Evolutionary conservation across 1,284 basidiomycete species (phyloP), one percentile per base, ranked within the genome.

Genomic region (Mycosarcoma maydis): DNA sequence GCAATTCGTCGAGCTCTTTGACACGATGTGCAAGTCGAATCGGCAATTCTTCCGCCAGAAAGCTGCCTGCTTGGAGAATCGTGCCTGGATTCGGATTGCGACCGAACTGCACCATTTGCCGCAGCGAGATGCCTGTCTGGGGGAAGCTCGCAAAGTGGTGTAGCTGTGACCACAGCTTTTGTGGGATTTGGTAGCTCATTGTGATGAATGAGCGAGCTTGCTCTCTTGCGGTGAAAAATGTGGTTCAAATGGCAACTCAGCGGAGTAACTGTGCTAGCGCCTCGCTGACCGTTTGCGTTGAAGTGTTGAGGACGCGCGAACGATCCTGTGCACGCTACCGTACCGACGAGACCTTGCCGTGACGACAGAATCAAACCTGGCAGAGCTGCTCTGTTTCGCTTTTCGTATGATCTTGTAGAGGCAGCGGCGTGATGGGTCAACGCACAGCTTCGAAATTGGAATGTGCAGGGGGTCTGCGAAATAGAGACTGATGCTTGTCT

Each of bases 11-110:
- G 33, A 99, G 88, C 84, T 99, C 95, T 81, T 95, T 94, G 36
- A 96, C 94, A 30, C 96, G 88, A 82, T 99, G 95, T 0, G 94
- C 94, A 16, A 99, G 87, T 27, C 95, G 89, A 10, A 99, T 91
- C 0, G 95, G 95, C 0, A 98, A 86, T 77, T 95, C 92, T 86
- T 93, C 91, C 5, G 62, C 54, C 14, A 66, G 41, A 43, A 80
- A 81, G 51, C 68, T 74, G 49, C 79, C 76, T 22, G 79, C 79
- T 44, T 80, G 79, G 8, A 80, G 56, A 20, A 80, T 60, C 23
- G 80, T 80, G 43, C 78, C 78, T 23, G 76, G 78, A 44, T 77
- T 80, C 14, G 75, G 73, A 41, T 80, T 78, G 57, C 74, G 71
- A 10, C 80, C 80, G 47, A 80, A 80, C 44, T 77, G 72, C 36